Evolutionary conservation across 2,329 filamentous ascomycete species (phyloP).

Genomic region (Raffaelea arxii): DNA sequence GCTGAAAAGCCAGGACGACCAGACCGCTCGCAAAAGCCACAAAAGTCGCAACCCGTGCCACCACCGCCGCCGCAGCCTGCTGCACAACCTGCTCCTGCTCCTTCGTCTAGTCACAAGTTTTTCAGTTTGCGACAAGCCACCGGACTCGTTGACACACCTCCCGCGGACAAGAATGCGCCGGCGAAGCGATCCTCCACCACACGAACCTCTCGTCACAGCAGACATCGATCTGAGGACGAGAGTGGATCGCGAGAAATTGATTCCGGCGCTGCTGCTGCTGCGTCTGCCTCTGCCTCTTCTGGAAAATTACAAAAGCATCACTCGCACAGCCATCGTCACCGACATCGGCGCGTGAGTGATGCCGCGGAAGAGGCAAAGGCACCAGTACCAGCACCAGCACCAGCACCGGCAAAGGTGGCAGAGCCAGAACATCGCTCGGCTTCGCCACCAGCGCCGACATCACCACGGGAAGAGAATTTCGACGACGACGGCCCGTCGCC

Average conservation of each 20-base stretch:
- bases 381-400: background rate
- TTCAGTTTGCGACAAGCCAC: slow-evolving; percentile 19
- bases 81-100: background rate
- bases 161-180: slow-evolving; percentile 10
- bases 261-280: no score
- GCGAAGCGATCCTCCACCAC: slow-evolving; percentile 14
- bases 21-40: no score
- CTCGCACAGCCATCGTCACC: background rate
- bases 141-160: slow-evolving; percentile 16
- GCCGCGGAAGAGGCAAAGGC: background rate
- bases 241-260: background rate
- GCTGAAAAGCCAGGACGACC: no score
- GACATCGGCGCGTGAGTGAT: background rate
- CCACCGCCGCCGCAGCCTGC: no score
- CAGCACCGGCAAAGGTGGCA: background rate
- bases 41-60: no score
- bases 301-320: background rate
- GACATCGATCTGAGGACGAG: slow-evolving; percentile 11
- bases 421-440: background rate
- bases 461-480: background rate
- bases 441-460: background rate
- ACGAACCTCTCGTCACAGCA: slow-evolving; percentile 11
- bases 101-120: slow-evolving; percentile 18
- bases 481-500: slow-evolving; percentile 1
- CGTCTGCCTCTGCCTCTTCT: background rate